Evolutionary conservation across 768 basidiomycete genomes (phyloP).

Genomic region (Zangia roseola): DNA sequence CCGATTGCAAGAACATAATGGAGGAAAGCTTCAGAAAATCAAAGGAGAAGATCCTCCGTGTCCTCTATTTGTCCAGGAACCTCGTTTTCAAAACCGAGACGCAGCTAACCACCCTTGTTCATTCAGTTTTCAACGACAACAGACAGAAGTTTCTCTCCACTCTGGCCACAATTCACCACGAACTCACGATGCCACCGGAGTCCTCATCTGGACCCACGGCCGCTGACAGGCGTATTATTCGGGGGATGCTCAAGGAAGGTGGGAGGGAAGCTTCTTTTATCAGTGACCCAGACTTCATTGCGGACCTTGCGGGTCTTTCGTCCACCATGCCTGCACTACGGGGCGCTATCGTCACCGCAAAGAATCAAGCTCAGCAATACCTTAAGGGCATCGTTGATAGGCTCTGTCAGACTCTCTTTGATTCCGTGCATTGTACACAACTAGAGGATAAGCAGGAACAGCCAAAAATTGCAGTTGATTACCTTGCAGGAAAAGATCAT

Average conservation of each 20-base stretch:
- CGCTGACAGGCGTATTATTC: conserved; percentile 9
- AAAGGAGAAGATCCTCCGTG: conserved; percentile 22
- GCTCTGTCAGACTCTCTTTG: conserved; percentile 13
- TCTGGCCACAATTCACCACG: conserved; percentile 18
- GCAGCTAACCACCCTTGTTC: conserved; percentile 14
- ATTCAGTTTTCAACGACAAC: conserved; percentile 12
- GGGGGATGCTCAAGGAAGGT: conserved; percentile 25
- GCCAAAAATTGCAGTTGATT: conserved; percentile 12
- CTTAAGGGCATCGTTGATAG: conserved; percentile 17
- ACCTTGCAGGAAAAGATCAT: conserved; percentile 8
- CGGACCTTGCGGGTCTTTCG: conserved; percentile 17
- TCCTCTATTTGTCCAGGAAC: conserved; percentile 13
- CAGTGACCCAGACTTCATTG: conserved; percentile 20
- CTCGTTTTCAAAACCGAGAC: conserved; percentile 11
- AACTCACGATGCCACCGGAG: conserved; percentile 1
- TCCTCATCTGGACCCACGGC: conserved; percentile 9
- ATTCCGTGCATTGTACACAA: conserved; percentile 14
- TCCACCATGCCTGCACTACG: conserved; percentile 11
- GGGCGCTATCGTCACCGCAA: conserved; percentile 13
- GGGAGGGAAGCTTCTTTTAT: conserved; percentile 16
- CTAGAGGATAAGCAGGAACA: conserved; percentile 17
- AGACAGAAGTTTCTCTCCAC: conserved; percentile 11
- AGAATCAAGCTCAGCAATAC: conserved; percentile 19
- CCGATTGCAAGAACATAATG: conserved; percentile 10
- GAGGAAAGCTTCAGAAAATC: conserved; percentile 23